A percentile compares a stretch with the other conserved stretches of the same genome.
Evolutionary conservation across 441 rosid species (phyloP).

Genomic region (Eutrema salsugineum): DNA sequence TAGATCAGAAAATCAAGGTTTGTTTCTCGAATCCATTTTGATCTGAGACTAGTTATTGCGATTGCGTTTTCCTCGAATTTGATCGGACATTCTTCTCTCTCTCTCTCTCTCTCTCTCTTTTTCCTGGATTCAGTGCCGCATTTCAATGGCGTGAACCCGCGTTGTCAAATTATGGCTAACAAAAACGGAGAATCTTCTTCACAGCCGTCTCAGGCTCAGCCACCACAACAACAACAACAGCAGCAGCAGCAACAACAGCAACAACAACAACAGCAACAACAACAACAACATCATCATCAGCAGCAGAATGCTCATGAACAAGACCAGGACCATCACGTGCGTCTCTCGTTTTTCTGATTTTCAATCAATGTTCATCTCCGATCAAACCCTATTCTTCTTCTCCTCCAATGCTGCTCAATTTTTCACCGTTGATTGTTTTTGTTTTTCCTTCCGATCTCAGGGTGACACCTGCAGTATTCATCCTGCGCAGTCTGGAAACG

Average conservation of each 20-base stretch:
- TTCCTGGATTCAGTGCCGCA: background rate
- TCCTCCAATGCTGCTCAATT: background rate
- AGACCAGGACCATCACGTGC: constrained; percentile 14
- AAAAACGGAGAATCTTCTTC: constrained; percentile 29
- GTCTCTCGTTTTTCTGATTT: background rate
- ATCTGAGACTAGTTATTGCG: background rate
- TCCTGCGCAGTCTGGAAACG: constrained; percentile 22
- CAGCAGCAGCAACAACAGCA: background rate
- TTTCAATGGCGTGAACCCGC: constrained; percentile 14
- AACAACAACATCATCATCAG: background rate
- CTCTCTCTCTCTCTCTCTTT: background rate
- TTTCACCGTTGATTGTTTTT: background rate
- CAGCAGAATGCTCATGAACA: background rate
- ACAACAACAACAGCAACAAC: background rate
- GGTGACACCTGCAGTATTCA: constrained; percentile 27
- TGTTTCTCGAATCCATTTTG: background rate
- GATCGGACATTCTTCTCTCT: background rate
- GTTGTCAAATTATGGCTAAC: constrained; percentile 18
- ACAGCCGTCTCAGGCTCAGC: constrained; percentile 16
- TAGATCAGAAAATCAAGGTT: constrained; percentile 14
- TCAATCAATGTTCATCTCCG: background rate
- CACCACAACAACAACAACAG: constrained; percentile 2
- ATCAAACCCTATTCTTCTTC: background rate
- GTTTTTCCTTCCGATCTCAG: background rate
- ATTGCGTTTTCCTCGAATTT: background rate